phyloP scores from a whole-genome alignment of 1,284 basidiomycete genomes.

The Puccinia polysora region DNA sequence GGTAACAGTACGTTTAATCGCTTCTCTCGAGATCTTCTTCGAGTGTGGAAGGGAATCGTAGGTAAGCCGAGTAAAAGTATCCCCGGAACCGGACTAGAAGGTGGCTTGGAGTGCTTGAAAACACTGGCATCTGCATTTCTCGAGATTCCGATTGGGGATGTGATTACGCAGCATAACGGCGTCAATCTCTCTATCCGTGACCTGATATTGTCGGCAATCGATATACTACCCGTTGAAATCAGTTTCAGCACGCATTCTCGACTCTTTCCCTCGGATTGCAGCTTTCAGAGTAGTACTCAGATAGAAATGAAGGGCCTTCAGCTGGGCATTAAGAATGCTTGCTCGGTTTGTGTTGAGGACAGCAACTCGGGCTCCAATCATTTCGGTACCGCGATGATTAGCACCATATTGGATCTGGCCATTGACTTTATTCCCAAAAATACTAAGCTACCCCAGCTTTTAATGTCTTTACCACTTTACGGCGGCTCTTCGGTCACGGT shows the following conservation, averaged over 20 bases:
- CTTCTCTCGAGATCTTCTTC: conserved; percentile 33
- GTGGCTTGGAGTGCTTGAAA: conserved; percentile 26
- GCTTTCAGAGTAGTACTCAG: conserved; percentile 25
- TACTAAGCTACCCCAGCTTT: conserved; percentile 2
- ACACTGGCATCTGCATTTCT: conserved; percentile 13
- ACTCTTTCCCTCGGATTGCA: conserved; percentile 20
- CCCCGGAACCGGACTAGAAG: conserved; percentile 34
- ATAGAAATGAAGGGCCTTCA: conserved; percentile 15
- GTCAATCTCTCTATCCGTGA: neutral
- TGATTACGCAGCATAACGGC: neutral
- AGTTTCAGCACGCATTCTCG: conserved; percentile 34
- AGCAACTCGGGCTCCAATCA: neutral
- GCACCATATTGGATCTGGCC: conserved; percentile 10
- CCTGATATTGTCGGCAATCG: conserved; percentile 6
- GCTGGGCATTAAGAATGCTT: conserved; percentile 7
- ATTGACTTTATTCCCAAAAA: conserved; percentile 21
- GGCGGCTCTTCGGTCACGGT: conserved; percentile 15
- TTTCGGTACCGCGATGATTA: neutral
- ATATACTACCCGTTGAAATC: conserved; percentile 24
- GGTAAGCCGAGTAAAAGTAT: conserved; percentile 16
- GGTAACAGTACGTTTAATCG: conserved; percentile 42
- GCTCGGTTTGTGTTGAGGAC: conserved; percentile 8
- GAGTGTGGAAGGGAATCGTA: conserved; percentile 37
- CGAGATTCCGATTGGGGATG: conserved; percentile 12
- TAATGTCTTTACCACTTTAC: conserved; percentile 19